Evolutionary conservation across 805 yeast species (phyloP).

Genomic region (Cyberlindnera meyerae): DNA sequence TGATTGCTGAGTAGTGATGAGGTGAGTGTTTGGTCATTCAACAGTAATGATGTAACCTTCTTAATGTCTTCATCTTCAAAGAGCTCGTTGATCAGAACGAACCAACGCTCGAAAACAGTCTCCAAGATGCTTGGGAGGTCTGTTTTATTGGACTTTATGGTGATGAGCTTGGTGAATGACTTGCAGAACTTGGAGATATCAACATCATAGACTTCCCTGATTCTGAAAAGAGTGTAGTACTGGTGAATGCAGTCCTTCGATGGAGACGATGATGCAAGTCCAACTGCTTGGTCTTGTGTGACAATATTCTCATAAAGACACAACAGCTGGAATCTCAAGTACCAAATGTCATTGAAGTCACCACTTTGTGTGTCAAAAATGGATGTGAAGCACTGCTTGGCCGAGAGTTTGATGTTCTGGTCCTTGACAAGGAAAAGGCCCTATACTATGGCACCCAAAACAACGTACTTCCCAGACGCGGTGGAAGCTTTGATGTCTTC

Average conservation of each 20-base stretch:
- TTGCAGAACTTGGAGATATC: conserved; percentile 19
- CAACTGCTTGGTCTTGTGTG: conserved; percentile 22
- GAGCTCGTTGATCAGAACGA: conserved; percentile 38
- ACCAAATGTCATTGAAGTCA: conserved; percentile 35
- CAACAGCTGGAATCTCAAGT: conserved; percentile 40
- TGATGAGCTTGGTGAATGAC: no score
- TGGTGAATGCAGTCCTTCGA: conserved; percentile 8
- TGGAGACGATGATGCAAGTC: conserved; percentile 4
- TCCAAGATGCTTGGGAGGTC: conserved; percentile 15
- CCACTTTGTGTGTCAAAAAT: conserved; percentile 22
- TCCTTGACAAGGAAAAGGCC: conserved; percentile 38
- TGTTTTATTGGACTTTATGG: no score
- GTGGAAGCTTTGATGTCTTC: conserved; percentile 17
- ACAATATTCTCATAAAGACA: conserved; percentile 41
- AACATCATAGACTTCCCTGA: conserved; percentile 39
- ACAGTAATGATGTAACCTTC: conserved; percentile 22
- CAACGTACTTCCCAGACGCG: conserved; percentile 14
- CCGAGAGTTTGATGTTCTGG: conserved; percentile 24
- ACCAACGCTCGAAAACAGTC: conserved; percentile 48
- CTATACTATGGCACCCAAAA: conserved; percentile 30
- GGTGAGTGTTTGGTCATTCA: conserved; percentile 24
- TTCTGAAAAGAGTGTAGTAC: conserved; percentile 42
- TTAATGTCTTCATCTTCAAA: conserved; percentile 30
- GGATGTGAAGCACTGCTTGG: conserved; percentile 21
- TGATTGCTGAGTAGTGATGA: conserved; percentile 30